Conservation (phyloP, 306 rosid genomes). For the Pyrus pyrifolia region DNA sequence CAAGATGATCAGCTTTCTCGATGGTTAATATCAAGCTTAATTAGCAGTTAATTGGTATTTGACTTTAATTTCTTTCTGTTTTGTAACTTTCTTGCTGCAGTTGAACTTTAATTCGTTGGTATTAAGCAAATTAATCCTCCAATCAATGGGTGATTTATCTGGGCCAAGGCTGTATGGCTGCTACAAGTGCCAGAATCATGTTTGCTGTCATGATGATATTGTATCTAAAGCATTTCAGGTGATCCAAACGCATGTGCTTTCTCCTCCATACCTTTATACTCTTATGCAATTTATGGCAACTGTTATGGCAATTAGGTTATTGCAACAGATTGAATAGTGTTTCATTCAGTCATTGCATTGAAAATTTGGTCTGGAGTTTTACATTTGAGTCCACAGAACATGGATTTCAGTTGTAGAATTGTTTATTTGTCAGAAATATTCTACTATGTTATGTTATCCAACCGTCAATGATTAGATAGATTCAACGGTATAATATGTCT, state of each 20-base stretch:
- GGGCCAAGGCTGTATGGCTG: slow-evolving; percentile 53
- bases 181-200: slow-evolving; percentile 58
- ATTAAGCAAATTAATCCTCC: slow-evolving; percentile 17
- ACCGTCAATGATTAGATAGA: not conserved
- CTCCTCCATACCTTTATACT: not conserved
- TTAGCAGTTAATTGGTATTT: not conserved
- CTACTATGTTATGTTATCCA: not conserved
- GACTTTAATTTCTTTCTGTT: not conserved
- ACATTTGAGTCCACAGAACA: not conserved
- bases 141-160: slow-evolving; percentile 40
- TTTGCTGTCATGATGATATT: slow-evolving; percentile 60
- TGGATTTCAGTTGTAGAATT: not conserved
- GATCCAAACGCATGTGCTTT: slow-evolving; percentile 1
- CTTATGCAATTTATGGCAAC: not conserved
- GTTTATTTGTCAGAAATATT: not conserved
- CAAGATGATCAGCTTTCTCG: not conserved
- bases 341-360: not conserved
- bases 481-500: no score
- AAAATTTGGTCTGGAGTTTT: not conserved
- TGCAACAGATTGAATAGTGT: not conserved
- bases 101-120: not conserved
- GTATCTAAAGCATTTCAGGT: slow-evolving; percentile 69
- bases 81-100: slow-evolving; percentile 8
- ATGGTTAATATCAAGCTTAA: slow-evolving; percentile 9
- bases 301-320: not conserved